Conservation (phyloP, 208 protist genomes). For the Wallacemonas collosoma region DNA sequence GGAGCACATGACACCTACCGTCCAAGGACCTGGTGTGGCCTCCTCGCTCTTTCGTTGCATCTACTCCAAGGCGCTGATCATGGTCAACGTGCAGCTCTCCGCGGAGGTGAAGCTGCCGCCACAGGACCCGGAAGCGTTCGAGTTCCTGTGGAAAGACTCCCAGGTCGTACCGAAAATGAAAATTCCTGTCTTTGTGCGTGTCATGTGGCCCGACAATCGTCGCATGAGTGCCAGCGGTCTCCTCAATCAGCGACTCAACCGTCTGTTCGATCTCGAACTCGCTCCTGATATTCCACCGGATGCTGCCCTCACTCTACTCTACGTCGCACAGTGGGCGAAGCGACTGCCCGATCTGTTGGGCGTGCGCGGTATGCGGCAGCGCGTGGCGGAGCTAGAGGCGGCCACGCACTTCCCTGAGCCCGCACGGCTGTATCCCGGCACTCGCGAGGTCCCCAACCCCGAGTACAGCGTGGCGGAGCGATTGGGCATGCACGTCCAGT, state of each 20-base stretch:
- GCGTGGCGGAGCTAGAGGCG: conserved; percentile 68
- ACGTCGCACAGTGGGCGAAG: conserved; percentile 77
- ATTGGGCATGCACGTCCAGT: conserved; percentile 91
- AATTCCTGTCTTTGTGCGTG: conserved; percentile 86
- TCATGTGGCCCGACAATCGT: conserved; percentile 82
- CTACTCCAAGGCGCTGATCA: conserved; percentile 87
- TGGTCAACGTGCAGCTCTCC: conserved; percentile 85
- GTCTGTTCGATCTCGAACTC: conserved; percentile 77
- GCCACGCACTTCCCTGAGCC: conserved; percentile 39
- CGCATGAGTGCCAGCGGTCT: conserved; percentile 68
- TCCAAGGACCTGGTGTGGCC: conserved; percentile 84
- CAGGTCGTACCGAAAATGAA: conserved; percentile 82
- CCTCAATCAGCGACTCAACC: conserved; percentile 70
- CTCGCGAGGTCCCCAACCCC: conserved; percentile 88
- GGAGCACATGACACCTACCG: conserved; percentile 74
- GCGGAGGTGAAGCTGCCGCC: conserved; percentile 91
- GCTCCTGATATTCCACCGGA: conserved; percentile 81
- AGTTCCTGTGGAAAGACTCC: conserved; percentile 86
- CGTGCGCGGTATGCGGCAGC: conserved; percentile 78
- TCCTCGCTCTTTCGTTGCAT: conserved; percentile 84
- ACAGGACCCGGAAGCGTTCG: conserved; percentile 83
- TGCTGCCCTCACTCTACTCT: conserved; percentile 67
- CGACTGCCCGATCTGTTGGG: conserved; percentile 59
- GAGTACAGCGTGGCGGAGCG: conserved; percentile 85
- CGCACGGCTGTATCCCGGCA: conserved; percentile 78